A percentile compares a stretch with the other conserved stretches of the same genome.
Conservation (phyloP, 495 filamentous ascomycete species). For the Penicillium steckii region DNA sequence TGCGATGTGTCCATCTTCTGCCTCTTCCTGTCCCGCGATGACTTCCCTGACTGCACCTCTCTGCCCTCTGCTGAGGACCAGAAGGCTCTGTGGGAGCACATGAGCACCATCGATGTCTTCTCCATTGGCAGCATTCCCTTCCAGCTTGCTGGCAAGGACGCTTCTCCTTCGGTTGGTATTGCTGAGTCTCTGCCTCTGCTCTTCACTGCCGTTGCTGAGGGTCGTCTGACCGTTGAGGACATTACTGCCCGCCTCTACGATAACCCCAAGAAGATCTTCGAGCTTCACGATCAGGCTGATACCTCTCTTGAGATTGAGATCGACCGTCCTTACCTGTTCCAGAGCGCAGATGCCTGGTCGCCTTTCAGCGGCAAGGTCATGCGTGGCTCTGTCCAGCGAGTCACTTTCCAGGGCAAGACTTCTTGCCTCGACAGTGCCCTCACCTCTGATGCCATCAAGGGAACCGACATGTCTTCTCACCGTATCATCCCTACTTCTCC, state of each 20-base stretch:
- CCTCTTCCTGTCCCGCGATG: conserved; percentile 75
- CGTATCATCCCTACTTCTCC: conserved; percentile 57
- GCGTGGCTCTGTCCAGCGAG: conserved; percentile 72
- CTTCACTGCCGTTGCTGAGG: conserved; percentile 75
- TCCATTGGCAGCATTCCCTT: conserved; percentile 81
- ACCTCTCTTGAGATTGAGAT: conserved; percentile 76
- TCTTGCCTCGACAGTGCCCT: conserved; percentile 73
- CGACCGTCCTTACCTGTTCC: conserved; percentile 61
- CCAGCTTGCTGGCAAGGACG: conserved; percentile 66
- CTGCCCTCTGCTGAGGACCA: conserved; percentile 73
- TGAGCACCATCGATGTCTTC: conserved; percentile 78
- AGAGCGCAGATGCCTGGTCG: conserved; percentile 61
- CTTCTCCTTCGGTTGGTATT: conserved; percentile 63
- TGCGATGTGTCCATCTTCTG: conserved; percentile 82
- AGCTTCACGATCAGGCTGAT: conserved; percentile 78
- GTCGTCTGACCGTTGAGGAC: conserved; percentile 72
- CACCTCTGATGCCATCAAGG: conserved; percentile 54
- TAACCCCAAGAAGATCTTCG: conserved; percentile 82
- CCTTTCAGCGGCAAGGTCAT: conserved; percentile 71
- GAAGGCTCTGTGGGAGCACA: conserved; percentile 74
- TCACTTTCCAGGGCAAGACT: conserved; percentile 74
- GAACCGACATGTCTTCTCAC: conserved; percentile 77
- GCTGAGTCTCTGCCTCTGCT: conserved; percentile 75
- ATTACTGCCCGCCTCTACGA: conserved; percentile 70
- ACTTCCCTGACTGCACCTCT: conserved; percentile 66